Evolutionary conservation across 805 yeast genomes (phyloP), one percentile per base, ranked within the genome.

Genomic region (Henningerozyma blattae): DNA sequence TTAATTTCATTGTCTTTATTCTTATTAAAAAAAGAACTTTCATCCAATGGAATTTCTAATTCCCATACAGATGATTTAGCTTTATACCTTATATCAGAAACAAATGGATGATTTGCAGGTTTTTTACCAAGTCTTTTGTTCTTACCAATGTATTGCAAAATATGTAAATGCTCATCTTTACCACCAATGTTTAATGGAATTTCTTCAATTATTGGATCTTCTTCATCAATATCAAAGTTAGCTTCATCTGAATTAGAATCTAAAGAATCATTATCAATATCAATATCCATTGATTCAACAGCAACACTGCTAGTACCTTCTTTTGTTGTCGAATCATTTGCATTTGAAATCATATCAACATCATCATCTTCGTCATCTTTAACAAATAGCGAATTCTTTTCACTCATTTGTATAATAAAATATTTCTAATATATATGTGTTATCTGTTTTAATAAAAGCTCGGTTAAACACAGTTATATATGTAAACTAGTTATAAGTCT

Each of bases 31-130:
- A 80, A 85, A 29, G 67, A 67, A 5, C 61, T 47, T 0, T 83
- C 79, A 34, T 79, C 79, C 33, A 84, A 58, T 12, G 95, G 94
- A 5, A 82, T 61, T 39, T 79, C 83, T 25, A 87, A 68, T 51
- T 84, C 94, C 39, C 91, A 59, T 10, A 75, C 64, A 2, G 74
- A 70, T 1, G 84, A 65, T 18, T 67, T 60, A 1, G 70, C 70
- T 48, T 86, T 89, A 38, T 80, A 53, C 28, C 78, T 56, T 0
- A 76, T 62, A 14, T 58, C 57, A 39, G 66, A 51, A 22, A 62
- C 50, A 9, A 57, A 50, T n/a, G 65, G 61, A 37, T 60, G 60
- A 24, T 48, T 52, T 13, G 48, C 47, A 18, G 44, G 35, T 25
- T 50, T 47, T 15, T 42, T 40, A 9, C 48, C 58, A n/a, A n/a